These are phyloP conservation scores for Stachybotrys chartarum DNA, from an alignment of 2,329 filamentous ascomycete species.

Conservation along the genomic window DNA sequence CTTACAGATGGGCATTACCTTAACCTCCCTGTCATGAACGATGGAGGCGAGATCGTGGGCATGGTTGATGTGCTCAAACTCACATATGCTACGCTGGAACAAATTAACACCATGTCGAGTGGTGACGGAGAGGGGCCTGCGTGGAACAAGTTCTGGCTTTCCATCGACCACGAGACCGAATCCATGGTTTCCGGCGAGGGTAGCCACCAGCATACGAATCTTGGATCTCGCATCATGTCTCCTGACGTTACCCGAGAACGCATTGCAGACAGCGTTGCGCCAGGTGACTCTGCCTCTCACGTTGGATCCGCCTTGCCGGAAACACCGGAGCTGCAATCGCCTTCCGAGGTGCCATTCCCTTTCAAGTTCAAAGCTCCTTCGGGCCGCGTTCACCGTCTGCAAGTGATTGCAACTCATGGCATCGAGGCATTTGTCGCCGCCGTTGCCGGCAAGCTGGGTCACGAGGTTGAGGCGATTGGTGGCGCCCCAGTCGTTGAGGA, in stretches of 20 bases:
- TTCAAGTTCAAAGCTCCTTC: slow-evolving; percentile 99
- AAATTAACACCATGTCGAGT: slow-evolving; percentile 91
- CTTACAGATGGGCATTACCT: slow-evolving; percentile 87
- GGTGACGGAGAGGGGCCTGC: slow-evolving; percentile 88
- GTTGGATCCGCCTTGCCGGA: slow-evolving; percentile 61
- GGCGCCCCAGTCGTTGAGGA: slow-evolving; percentile 73
- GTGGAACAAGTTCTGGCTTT: slow-evolving; percentile 99
- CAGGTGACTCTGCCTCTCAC: slow-evolving; percentile 92
- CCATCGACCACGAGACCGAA: slow-evolving; percentile 88
- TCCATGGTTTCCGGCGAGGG: slow-evolving; percentile 93
- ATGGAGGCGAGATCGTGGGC: slow-evolving; percentile 91
- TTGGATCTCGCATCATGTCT: slow-evolving; percentile 69
- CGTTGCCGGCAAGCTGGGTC: slow-evolving; percentile 78
- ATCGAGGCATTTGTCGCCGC: slow-evolving; percentile 70
- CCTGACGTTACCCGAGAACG: slow-evolving; percentile 69
- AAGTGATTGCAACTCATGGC: slow-evolving; percentile 74
- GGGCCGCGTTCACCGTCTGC: slow-evolving; percentile 86
- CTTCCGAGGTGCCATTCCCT: slow-evolving; percentile 74
- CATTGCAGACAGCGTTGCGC: slow-evolving; percentile 74
- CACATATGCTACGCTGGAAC: slow-evolving; percentile 95
- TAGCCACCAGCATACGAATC: slow-evolving; percentile 58
- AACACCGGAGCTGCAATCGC: slow-evolving; percentile 40
- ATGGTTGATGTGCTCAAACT: slow-evolving; percentile 99
- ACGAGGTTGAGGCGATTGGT: slow-evolving; percentile 76
- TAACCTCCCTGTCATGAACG: slow-evolving; percentile 97